Evolutionary conservation across 148 eudicot genomes (phyloP).

Genomic region (Heliamphora exappendiculata): DNA sequence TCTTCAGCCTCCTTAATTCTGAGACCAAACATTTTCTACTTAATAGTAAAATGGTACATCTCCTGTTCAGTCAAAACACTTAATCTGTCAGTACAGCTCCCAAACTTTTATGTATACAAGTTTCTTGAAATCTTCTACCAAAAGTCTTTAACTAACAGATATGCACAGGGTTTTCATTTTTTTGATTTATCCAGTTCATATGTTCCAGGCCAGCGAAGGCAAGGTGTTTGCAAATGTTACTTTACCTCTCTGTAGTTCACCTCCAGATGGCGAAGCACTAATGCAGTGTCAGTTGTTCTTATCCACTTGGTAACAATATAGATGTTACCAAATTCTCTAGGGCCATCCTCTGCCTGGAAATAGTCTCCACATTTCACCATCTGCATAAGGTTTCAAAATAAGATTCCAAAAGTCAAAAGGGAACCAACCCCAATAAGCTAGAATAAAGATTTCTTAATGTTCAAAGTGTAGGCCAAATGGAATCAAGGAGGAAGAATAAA

Average conservation of each 20-base stretch:
- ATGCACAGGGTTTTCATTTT: too few relatives aligned
- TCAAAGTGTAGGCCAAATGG: background rate
- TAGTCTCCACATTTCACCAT: constrained; percentile 84
- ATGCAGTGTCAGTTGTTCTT: constrained; percentile 48
- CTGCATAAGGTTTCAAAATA: constrained; percentile 31
- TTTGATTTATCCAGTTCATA: background rate
- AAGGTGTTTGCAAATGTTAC: too few relatives aligned
- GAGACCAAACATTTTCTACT: too few relatives aligned
- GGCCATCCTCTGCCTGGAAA: constrained; percentile 88
- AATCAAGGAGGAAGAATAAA: background rate
- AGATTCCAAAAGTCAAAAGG: background rate
- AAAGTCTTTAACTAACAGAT: background rate
- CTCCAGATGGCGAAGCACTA: constrained; percentile 69
- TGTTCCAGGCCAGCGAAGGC: too few relatives aligned
- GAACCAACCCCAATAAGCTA: background rate
- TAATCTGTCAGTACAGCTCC: background rate
- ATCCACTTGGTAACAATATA: constrained; percentile 54
- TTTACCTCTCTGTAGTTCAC: constrained; percentile 72
- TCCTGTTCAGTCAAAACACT: background rate
- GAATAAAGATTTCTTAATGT: background rate
- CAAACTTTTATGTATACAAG: background rate
- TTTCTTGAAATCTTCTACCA: background rate
- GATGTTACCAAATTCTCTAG: constrained; percentile 78
- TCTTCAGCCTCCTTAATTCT: too few relatives aligned
- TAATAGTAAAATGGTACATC: background rate